Percentiles rank a stretch among this genome's conserved stretches.
phyloP scores from a whole-genome alignment of 139 green algal species.

The Pseudopediastrum boryanum region DNA sequence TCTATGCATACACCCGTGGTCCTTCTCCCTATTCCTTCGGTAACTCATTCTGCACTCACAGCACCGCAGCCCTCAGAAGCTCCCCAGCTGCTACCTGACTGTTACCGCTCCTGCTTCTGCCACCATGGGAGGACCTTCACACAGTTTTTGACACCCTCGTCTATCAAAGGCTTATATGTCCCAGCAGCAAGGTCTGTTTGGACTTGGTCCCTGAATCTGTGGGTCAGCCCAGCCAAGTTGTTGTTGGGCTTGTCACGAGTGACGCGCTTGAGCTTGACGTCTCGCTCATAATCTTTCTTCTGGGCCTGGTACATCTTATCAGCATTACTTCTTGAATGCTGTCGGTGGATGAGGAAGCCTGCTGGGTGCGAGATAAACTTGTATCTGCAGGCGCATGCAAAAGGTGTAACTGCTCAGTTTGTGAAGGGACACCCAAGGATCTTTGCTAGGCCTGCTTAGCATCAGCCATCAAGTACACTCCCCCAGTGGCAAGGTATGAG shows the following conservation, averaged over 20 bases:
- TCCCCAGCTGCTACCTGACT: neutral
- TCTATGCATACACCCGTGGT: too few species aligned
- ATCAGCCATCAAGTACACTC: too few species aligned
- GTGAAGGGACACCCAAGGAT: too few species aligned
- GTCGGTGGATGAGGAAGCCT: slow-evolving; percentile 36
- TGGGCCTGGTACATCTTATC: slow-evolving; percentile 46
- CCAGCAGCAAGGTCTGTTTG: slow-evolving; percentile 19
- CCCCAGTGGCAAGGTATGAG: too few species aligned
- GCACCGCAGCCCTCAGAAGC: too few species aligned
- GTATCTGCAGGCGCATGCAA: slow-evolving; percentile 16
- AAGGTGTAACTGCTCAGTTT: too few species aligned
- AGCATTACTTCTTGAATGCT: slow-evolving; percentile 33
- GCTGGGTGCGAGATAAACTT: slow-evolving; percentile 31
- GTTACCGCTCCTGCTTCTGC: slow-evolving; percentile 1
- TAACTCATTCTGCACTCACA: too few species aligned
- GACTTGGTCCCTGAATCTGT: slow-evolving; percentile 35
- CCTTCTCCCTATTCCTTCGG: too few species aligned
- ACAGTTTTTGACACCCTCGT: slow-evolving; percentile 28
- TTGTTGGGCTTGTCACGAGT: slow-evolving; percentile 24
- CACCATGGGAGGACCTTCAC: slow-evolving; percentile 33
- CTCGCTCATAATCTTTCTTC: slow-evolving; percentile 37
- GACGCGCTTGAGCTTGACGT: neutral
- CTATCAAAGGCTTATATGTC: slow-evolving; percentile 14
- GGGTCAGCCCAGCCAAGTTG: slow-evolving; percentile 26
- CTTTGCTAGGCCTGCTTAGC: too few species aligned